Percentiles rank a stretch among this genome's conserved stretches.
phyloP scores from a whole-genome alignment of 768 basidiomycete species.

The Saitozyma sp. region DNA sequence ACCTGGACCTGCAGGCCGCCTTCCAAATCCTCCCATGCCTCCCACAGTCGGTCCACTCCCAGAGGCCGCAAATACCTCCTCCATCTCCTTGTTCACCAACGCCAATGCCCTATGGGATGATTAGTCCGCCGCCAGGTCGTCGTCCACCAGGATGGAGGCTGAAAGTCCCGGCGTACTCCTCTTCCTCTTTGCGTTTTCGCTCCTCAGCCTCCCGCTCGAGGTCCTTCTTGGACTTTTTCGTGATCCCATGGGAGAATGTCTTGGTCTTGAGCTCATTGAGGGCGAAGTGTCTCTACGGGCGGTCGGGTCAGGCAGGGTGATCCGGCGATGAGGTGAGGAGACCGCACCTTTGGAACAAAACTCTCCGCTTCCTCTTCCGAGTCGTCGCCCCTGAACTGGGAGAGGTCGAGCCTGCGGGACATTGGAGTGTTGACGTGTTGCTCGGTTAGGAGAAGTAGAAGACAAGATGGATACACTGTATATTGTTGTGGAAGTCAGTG shows the following conservation, averaged over 20 bases:
- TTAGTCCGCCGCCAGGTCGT: not conserved
- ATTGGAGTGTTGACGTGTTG: constrained; percentile 13
- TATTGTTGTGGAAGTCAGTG: too few species aligned
- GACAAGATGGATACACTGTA: too few species aligned
- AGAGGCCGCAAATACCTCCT: constrained; percentile 36
- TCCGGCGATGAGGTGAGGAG: not conserved
- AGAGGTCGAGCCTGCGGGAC: constrained; percentile 48
- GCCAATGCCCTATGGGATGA: constrained; percentile 30
- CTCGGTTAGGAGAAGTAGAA: too few species aligned
- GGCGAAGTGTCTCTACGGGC: constrained; percentile 57
- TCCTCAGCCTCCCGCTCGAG: constrained; percentile 91
- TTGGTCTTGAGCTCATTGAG: constrained; percentile 82
- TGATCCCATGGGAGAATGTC: constrained; percentile 77
- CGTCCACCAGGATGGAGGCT: not conserved
- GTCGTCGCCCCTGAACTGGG: constrained; percentile 49
- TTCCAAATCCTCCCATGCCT: constrained; percentile 7
- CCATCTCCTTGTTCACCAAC: constrained; percentile 51
- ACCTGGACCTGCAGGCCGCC: constrained; percentile 22
- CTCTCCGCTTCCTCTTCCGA: constrained; percentile 40
- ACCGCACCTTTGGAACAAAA: constrained; percentile 34
- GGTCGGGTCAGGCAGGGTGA: not conserved
- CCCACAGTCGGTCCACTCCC: constrained; percentile 3
- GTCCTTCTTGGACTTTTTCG: constrained; percentile 85
- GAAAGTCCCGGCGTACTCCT: constrained; percentile 28
- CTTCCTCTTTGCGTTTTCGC: constrained; percentile 66